phyloP scores from a whole-genome alignment of 768 basidiomycete species.

The Lentinula edodes region DNA sequence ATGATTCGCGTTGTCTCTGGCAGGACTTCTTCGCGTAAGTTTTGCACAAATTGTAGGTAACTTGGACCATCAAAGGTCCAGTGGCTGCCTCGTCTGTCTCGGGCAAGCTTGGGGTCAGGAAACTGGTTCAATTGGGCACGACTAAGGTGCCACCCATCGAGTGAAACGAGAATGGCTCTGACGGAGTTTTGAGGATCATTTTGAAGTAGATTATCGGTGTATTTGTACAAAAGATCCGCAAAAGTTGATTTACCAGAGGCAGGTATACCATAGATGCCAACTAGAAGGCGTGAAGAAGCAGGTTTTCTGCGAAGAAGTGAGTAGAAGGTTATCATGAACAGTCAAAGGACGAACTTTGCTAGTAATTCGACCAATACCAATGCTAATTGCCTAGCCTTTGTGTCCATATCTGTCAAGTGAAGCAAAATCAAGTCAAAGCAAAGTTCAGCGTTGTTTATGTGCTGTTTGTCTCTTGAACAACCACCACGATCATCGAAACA shows the following conservation, averaged over 20 bases:
- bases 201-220: slow-evolving; percentile 41
- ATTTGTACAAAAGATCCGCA: slow-evolving; percentile 49
- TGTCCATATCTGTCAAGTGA: slow-evolving; percentile 27
- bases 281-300: slow-evolving; percentile 42
- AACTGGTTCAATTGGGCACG: slow-evolving; percentile 72
- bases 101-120: slow-evolving; percentile 71
- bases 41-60: slow-evolving; percentile 63
- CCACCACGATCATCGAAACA: slow-evolving; percentile 12
- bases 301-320: neutral
- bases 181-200: slow-evolving; percentile 4
- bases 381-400: slow-evolving; percentile 33
- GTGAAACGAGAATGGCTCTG: slow-evolving; percentile 61
- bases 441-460: neutral
- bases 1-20: slow-evolving; percentile 22
- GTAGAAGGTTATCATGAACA: neutral
- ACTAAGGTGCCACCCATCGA: slow-evolving; percentile 92
- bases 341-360: slow-evolving; percentile 26
- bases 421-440: neutral
- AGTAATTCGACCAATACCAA: slow-evolving; percentile 29
- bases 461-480: slow-evolving; percentile 13
- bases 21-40: slow-evolving; percentile 38
- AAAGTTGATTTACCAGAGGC: slow-evolving; percentile 85
- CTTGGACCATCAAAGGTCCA: slow-evolving; percentile 85
- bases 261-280: slow-evolving; percentile 75
- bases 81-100: slow-evolving; percentile 76